These are phyloP conservation scores for Aspergillus neotritici DNA, from an alignment of 2,329 filamentous ascomycete species.

Conservation along the genomic window DNA sequence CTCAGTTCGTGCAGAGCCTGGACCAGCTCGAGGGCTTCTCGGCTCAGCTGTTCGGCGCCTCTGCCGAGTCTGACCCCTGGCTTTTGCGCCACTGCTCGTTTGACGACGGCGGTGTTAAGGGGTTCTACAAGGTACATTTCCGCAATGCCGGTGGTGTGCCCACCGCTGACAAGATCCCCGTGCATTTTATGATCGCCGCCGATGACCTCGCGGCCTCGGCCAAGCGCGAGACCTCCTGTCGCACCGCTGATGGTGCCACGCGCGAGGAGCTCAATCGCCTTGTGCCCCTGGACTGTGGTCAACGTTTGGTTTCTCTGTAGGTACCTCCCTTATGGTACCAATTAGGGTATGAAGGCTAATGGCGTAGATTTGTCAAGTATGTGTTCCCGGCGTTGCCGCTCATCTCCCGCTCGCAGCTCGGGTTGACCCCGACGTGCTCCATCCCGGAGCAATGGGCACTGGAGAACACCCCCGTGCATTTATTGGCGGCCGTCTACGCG, in stretches of 20 bases:
- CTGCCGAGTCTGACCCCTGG: conserved; percentile 34
- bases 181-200: conserved; percentile 26
- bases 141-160: conserved; percentile 37
- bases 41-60: conserved; percentile 26
- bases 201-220: conserved; percentile 15
- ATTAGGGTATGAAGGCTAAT: conserved; percentile 1
- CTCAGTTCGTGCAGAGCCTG: conserved; percentile 25
- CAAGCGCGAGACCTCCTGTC: conserved; percentile 17
- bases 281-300: conserved; percentile 21
- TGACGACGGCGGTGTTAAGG: conserved; percentile 32
- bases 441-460: conserved; percentile 17
- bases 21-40: conserved; percentile 26
- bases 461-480: conserved; percentile 20
- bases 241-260: conserved; percentile 1
- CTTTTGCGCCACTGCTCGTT: conserved; percentile 33
- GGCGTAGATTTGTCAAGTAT: conserved; percentile 24
- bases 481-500: conserved; percentile 31
- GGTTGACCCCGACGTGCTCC: conserved; percentile 14
- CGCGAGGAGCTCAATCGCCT: conserved; percentile 19
- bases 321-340: neutral
- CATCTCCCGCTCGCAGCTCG: conserved; percentile 27
- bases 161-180: conserved; percentile 28
- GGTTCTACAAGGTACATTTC: conserved; percentile 33
- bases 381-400: conserved; percentile 28
- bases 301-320: conserved; percentile 19